Base-by-base conservation (phyloP, 2,329 filamentous ascomycete species). In the Xenosphaeropsis pyriputrescens region DNA sequence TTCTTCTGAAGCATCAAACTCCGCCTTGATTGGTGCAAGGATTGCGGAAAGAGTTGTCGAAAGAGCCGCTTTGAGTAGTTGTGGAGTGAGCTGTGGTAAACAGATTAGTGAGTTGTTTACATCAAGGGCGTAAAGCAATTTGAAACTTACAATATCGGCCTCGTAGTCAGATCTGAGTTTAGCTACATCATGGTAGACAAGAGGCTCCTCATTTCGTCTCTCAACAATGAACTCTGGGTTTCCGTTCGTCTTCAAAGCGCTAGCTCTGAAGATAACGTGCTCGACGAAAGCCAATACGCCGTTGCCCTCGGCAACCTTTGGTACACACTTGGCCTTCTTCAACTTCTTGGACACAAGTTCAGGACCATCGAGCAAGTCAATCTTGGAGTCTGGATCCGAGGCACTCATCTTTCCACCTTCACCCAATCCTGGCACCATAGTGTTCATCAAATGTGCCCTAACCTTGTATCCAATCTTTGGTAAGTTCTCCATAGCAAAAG, bases 231-330 rank as follows among this genome's bases (percentile, higher is more conserved):
- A 93, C 37, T 72, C 69, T 18, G 64, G 61, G 43, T 65, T 64
- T 42, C 71, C 62, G 7, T 50, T 66, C 29, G 51, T 47, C 42
- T 63, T 70, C 34, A 93, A 63, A n/a, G 70, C 68, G 8, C 76
- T 67, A 2, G 79, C 82, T 1, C 86, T 85, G 8, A 98, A 70
- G 22, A 96, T 67, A 19, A 95, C 85, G 53, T 75, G 85, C 58
- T 96, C 84, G 15, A 91, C 78, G 44, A 96, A 88, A 2, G 81
- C 75, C 37, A 96, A 63, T 11, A 96, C 66, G 15, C 89, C 91
- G 54, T 96, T 96, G 19, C 79, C 82, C 50, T 93, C 85, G 4
- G 84, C 68, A 18, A 80, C 68, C 51, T 76, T 75, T 22, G 86
- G 86, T 13, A 75, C 72, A 16, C 82, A 83, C 44, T 80, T 74